Base-by-base conservation (phyloP, 2,329 filamentous ascomycete species). In the Arthrobotrys iridis region DNA sequence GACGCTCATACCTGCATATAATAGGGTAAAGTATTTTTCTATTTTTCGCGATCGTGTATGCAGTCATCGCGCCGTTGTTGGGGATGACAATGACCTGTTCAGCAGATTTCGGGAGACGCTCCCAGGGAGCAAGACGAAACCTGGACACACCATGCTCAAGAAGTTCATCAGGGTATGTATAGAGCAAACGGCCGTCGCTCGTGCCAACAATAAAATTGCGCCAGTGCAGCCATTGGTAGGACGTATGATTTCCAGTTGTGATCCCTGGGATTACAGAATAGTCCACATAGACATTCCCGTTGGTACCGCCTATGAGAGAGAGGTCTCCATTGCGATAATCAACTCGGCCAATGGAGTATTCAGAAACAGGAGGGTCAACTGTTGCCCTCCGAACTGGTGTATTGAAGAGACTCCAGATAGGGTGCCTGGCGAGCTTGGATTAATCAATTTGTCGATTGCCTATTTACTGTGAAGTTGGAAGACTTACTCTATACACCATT, bases 401-500 rank as follows among this genome's bases (percentile, higher is more conserved):
- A 18, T 66, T 48, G 26, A 62, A 57, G 1, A 66, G 24, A 18
- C 18, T 40, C 24, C 33, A 74, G 0, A 74, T 7, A 18, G 57
- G 43, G 20, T 74, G 70, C 24, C 70, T 74, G 30, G 24, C 4
- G 2, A 40, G 6, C 41, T 41, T n/a, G 11, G 11, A 20, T 60
- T 62, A 70, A 33, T 8, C 10, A n/a, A 2, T 35, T 46, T 5
- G 0, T 45, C 8, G 1, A 20, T 18, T 6, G 8, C 45, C 30
- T 30, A 43, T 52, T 22, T 26, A 5, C 26, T n/a, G 35, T 1
- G 4, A 4, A 13, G 26, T 11, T 15, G 30, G 45, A 11, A 6
- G 37, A 24, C 70, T 57, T 74, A 74, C 70, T 67, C 37, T 37
- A 74, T 60, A 37, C 70, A 74, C 70, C 70, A 74, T 48, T 74